Conservation (phyloP, 192 early-diverging fungal genomes). For the Lobulomyces angularis region DNA sequence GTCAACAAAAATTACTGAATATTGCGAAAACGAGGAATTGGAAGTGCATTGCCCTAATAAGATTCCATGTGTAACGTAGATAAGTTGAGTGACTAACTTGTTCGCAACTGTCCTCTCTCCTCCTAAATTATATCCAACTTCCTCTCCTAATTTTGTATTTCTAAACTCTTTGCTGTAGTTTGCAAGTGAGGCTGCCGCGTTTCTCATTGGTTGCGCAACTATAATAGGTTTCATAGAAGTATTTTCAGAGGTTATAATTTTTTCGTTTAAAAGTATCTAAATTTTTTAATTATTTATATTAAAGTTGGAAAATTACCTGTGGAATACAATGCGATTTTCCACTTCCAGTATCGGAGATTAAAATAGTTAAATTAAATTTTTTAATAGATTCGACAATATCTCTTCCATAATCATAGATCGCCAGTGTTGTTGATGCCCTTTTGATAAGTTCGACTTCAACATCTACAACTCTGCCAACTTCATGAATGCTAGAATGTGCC, state of each 20-base stretch:
- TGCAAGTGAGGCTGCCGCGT: slow-evolving; percentile 18
- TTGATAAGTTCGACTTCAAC: too few species aligned
- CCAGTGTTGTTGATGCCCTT: too few species aligned
- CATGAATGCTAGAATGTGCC: too few species aligned
- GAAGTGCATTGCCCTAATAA: slow-evolving; percentile 8
- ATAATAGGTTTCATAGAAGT: slow-evolving; percentile 10
- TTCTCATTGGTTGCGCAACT: slow-evolving; percentile 20
- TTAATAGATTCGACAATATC: too few species aligned
- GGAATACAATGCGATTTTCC: too few species aligned
- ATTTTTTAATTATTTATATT: too few species aligned
- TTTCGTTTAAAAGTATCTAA: slow-evolving; percentile 14
- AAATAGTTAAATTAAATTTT: too few species aligned
- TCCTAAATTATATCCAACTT: slow-evolving; percentile 19
- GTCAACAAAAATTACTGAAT: slow-evolving; percentile 14
- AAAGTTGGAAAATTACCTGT: too few species aligned
- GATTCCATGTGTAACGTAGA: slow-evolving; percentile 20
- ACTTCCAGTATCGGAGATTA: too few species aligned
- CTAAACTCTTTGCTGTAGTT: slow-evolving; percentile 8
- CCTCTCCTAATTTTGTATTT: slow-evolving; percentile 3
- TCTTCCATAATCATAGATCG: too few species aligned
- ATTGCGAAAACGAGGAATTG: slow-evolving; percentile 7
- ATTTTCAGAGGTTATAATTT: slow-evolving; percentile 6
- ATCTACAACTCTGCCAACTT: too few species aligned
- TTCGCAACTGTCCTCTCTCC: slow-evolving; percentile 3
- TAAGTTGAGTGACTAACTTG: slow-evolving; percentile 12